A percentile compares a stretch with the other conserved stretches of the same genome.
Evolutionary conservation across 2,329 filamentous ascomycete species (phyloP).

Genomic region (Nothomitra cinnamomea): DNA sequence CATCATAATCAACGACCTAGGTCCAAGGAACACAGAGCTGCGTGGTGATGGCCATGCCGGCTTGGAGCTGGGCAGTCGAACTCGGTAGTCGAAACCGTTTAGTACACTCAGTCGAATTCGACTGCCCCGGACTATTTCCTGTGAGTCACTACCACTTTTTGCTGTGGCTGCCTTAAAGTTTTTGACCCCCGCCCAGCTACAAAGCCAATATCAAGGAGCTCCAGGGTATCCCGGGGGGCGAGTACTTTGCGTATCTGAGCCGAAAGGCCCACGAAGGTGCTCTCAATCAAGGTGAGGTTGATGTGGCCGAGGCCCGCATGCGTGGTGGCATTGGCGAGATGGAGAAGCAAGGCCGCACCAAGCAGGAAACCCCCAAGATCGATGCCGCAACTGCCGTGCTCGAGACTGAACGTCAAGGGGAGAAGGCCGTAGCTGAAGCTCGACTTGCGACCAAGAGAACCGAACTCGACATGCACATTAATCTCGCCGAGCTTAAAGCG

Average conservation of each 20-base stretch:
- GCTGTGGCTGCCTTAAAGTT: neutral
- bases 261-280: constrained; percentile 76
- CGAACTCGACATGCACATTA: constrained; percentile 53
- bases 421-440: constrained; percentile 64
- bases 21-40: neutral
- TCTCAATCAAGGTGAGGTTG: constrained; percentile 56
- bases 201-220: constrained; percentile 74
- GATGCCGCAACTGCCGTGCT: constrained; percentile 70
- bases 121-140: no score
- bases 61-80: no score
- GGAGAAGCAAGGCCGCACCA: constrained; percentile 60
- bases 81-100: no score
- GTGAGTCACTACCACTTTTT: constrained; percentile 20
- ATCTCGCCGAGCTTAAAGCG: constrained; percentile 59
- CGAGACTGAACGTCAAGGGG: constrained; percentile 69
- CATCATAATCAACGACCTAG: constrained; percentile 19
- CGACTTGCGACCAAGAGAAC: constrained; percentile 57
- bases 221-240: constrained; percentile 63
- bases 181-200: constrained; percentile 27
- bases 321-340: constrained; percentile 61
- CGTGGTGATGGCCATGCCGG: neutral
- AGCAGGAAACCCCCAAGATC: constrained; percentile 78
- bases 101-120: no score
- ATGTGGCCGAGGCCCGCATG: constrained; percentile 40
- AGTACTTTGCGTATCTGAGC: constrained; percentile 68